Evolutionary conservation across 305 asterid species (phyloP), one percentile per base, ranked within the genome.

Genomic region (Rubia tinctorum): DNA sequence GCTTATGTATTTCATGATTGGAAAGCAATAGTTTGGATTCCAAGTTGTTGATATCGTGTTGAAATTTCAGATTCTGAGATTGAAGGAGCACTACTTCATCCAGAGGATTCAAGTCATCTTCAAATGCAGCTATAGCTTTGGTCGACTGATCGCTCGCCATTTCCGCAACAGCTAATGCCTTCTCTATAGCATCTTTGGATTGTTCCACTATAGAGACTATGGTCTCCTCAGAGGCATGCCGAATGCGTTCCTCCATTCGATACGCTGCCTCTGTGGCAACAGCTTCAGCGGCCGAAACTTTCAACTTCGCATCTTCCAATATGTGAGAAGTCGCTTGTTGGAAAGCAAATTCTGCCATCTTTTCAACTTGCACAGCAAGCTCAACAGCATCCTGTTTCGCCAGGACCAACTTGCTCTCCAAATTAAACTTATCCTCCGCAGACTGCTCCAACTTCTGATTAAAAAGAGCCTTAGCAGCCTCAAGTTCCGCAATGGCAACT

Each of bases 301-400:
- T 76, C 76, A 77, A 68, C 22, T 77, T 83, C 34, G 83, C 86
- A 69, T 82, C 86, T 77, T 79, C 84, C 69, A 82, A 73, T 76
- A 82, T 82, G 82, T 82, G 82, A 67, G 84, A 71, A 40, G 86
- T 82, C 10, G 84, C 86, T 79, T 79, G 86, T 75, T 74, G 86
- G 80, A 82, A 82, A 80, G 86, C 80, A 63, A 74, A 17, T 73
- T 77, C 84, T 11, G 84, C 86, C 81, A 82, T 67, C 75, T 79
- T 82, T 76, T 82, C 86, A 66, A 82, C 84, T 61, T 82, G 86
- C 72, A 82, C 84, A 14, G 86, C 86, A 79, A 82, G 86, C 62
- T 82, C 86, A 79, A 82, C 78, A 65, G 86, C 83, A 77, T 82
- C 86, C 61, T 77, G 69, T 71, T 82, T 79, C 22, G 86, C 86